Evolutionary conservation across 192 early-diverging fungal genomes (phyloP).

Genomic region (Pilaira anomala): DNA sequence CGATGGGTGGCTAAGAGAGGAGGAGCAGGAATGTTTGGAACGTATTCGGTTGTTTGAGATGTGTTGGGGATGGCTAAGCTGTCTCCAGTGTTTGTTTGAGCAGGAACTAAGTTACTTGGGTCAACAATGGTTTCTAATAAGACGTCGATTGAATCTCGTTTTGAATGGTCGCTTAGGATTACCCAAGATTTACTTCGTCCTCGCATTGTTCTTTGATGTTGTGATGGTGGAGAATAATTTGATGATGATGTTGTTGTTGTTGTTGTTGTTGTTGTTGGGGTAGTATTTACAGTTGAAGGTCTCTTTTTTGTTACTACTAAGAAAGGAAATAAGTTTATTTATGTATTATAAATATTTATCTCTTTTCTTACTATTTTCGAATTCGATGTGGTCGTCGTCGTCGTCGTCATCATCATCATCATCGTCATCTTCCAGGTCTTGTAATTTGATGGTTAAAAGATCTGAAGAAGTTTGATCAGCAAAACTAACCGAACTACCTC

Average conservation of each 20-base stretch:
- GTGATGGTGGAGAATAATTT: not conserved
- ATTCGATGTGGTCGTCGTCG: conserved; percentile 39
- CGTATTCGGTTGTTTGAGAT: conserved; percentile 39
- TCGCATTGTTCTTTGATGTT: not conserved
- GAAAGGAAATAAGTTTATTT: no score
- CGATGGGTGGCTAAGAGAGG: conserved; percentile 50
- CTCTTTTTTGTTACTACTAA: no score
- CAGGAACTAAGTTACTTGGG: conserved; percentile 46
- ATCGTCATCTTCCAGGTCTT: conserved; percentile 35
- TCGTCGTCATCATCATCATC: conserved; percentile 39
- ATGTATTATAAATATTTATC: not conserved
- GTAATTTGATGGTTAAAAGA: no score
- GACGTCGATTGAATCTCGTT: conserved; percentile 22
- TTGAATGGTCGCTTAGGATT: not conserved
- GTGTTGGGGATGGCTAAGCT: conserved; percentile 36
- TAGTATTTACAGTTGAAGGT: no score
- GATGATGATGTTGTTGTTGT: no score
- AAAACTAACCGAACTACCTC: conserved; percentile 29
- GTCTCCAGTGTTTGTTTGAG: conserved; percentile 43
- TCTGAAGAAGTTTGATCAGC: conserved; percentile 2
- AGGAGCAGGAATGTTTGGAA: conserved; percentile 56
- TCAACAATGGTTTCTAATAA: conserved; percentile 48
- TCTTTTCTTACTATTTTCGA: conserved; percentile 4
- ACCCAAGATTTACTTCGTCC: conserved; percentile 13
- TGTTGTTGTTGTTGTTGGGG: no score